A percentile compares a stretch with the other conserved stretches of the same genome.
These are phyloP conservation scores for Leucocoprinus birnbaumii DNA, from an alignment of 768 basidiomycete genomes.

Conservation along the genomic window DNA sequence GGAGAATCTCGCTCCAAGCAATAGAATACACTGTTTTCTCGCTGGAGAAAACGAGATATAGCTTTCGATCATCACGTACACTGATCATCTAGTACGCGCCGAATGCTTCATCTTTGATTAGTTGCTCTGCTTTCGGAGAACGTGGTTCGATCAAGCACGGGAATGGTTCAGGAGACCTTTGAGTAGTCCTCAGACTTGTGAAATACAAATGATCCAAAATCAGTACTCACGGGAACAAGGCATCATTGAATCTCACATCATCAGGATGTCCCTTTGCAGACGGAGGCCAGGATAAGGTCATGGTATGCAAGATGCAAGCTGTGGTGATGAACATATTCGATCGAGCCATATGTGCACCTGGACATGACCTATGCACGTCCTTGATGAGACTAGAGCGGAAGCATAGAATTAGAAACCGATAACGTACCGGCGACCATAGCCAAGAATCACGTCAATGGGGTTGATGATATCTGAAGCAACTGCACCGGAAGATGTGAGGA, in stretches of 20 bases:
- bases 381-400: background rate
- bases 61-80: no score
- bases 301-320: slow-evolving; percentile 29
- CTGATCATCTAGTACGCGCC: background rate
- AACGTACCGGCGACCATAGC: slow-evolving; percentile 36
- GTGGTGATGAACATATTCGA: slow-evolving; percentile 22
- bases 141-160: slow-evolving; percentile 26
- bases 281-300: slow-evolving; percentile 24
- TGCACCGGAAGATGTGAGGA: slow-evolving; percentile 21
- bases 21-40: no score
- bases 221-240: slow-evolving; percentile 13
- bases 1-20: no score
- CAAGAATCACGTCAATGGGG: slow-evolving; percentile 31
- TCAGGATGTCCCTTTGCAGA: slow-evolving; percentile 12
- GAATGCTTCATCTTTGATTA: slow-evolving; percentile 16
- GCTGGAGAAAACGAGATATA: no score
- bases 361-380: slow-evolving; percentile 11
- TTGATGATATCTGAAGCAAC: slow-evolving; percentile 28
- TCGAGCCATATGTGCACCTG: slow-evolving; percentile 24
- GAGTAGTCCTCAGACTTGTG: background rate
- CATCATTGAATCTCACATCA: slow-evolving; percentile 13
- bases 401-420: background rate
- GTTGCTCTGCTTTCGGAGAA: slow-evolving; percentile 19
- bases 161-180: slow-evolving; percentile 25
- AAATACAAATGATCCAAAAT: no score